phyloP scores from a whole-genome alignment of 352 stramenopile genomes.

The Albugo candida region DNA sequence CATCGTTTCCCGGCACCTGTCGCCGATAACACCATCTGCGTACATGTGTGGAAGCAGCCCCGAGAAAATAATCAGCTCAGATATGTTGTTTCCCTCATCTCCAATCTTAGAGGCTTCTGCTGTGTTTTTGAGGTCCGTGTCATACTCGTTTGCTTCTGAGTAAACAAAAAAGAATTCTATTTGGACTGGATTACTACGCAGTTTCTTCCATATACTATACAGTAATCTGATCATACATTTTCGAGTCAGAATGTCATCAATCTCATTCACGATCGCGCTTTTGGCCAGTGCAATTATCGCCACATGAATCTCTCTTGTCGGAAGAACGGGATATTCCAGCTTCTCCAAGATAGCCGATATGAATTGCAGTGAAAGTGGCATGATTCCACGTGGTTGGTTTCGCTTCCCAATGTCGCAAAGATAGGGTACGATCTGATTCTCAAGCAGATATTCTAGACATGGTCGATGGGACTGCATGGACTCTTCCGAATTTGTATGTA shows the following conservation, averaged over 20 bases:
- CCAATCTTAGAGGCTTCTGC: conserved; percentile 7
- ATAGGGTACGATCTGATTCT: conserved; percentile 65
- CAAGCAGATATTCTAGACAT: conserved; percentile 67
- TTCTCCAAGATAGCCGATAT: conserved; percentile 38
- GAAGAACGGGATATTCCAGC: conserved; percentile 68
- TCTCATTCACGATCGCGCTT: conserved; percentile 49
- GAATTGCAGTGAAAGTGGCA: conserved; percentile 72
- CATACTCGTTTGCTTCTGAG: conserved; percentile 25
- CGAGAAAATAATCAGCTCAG: conserved; percentile 68
- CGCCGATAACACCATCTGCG: conserved; percentile 44
- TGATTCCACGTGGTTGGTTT: conserved; percentile 62
- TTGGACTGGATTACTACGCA: conserved; percentile 63
- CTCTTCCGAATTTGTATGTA: conserved; percentile 7
- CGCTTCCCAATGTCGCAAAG: conserved; percentile 49
- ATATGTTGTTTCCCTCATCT: conserved; percentile 23
- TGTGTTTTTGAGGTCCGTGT: conserved; percentile 15
- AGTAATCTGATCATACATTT: conserved; percentile 70
- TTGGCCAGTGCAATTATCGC: conserved; percentile 66
- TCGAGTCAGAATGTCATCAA: conserved; percentile 63
- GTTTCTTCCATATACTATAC: conserved; percentile 73
- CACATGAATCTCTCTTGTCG: conserved; percentile 60
- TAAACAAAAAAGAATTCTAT: conserved; percentile 78
- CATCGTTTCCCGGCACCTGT: conserved; percentile 68
- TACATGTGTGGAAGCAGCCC: conserved; percentile 74
- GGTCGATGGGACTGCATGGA: conserved; percentile 17